Evolutionary conservation across 2,329 filamentous ascomycete species (phyloP), one percentile per base, ranked within the genome.

Genomic region (Beauveria pseudobassiana): DNA sequence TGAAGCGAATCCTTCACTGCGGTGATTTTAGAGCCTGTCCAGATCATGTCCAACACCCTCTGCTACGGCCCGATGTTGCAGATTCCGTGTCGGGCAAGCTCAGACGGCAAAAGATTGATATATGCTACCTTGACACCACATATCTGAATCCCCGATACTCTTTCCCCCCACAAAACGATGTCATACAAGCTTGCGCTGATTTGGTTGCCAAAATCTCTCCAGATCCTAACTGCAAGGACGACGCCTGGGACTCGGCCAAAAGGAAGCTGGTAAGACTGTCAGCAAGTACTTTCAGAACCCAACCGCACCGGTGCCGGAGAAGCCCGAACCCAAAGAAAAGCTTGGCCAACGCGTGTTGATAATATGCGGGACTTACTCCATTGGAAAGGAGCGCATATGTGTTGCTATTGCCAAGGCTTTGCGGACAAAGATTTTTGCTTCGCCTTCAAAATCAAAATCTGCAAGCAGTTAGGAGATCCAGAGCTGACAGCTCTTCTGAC

Each of bases 311-410:
- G 65, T 65, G 30, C 63, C 65, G 48, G 64, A 71, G 62, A 67
- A 54, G 63, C 64, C 66, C 62, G 72, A 67, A 62, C 71, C 66
- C 53, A 16, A 65, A 8, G 65, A 69, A 12, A 65, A 65, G 12
- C 65, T 68, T 65, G 65, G 70, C 65, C 68, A 90, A 52, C 87
- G 91, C 5, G 81, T 99, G 2, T 82, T 99, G 0, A 90, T 99
- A 5, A 85, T 99, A 7, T 96, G 96, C 64, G 95, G 95, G 50
- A 99, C 95, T 0, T 99, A 99, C 76, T 96, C 90, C 68, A 99
- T 99, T 69, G 95, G 95, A 70, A 99, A 99, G 76, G 95, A 99
- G 74, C 88, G 93, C 46, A 93, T 99, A 66, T 98, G 93, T 72
- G 81, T 96, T 38, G 93, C 91, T 49, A 96, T 99, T 65, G 95